Percentiles rank a stretch among this genome's conserved stretches.
These are phyloP conservation scores for Fraxinus anomala DNA, from an alignment of 257 asterid genomes.

Conservation along the genomic window DNA sequence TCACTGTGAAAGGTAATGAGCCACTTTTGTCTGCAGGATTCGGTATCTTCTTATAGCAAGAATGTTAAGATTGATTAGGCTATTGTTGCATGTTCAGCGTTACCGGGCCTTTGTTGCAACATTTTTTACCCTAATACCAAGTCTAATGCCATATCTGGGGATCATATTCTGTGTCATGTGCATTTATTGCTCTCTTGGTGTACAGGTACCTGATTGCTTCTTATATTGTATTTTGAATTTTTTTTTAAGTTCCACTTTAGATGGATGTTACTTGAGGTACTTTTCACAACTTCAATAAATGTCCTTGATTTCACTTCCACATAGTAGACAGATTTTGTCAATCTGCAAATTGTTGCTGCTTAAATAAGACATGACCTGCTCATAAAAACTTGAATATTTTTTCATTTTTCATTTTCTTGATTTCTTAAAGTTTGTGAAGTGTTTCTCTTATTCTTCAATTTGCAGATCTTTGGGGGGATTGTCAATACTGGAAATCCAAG, in stretches of 20 bases:
- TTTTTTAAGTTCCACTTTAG: background rate
- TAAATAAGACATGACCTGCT: background rate
- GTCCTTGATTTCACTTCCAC: constrained; percentile 12
- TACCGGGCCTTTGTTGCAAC: constrained; percentile 98
- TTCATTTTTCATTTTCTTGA: constrained; percentile 9
- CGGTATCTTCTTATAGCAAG: constrained; percentile 99
- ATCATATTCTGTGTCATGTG: constrained; percentile 89
- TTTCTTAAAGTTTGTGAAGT: background rate
- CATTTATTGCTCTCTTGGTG: constrained; percentile 89
- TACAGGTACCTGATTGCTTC: constrained; percentile 66
- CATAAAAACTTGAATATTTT: background rate
- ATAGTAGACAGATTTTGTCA: background rate
- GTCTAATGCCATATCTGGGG: constrained; percentile 95
- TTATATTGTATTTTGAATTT: constrained; percentile 10
- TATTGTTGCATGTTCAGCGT: constrained; percentile 78
- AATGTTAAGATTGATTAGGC: constrained; percentile 91
- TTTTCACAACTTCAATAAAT: constrained; percentile 19
- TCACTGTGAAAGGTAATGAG: background rate
- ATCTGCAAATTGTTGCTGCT: constrained; percentile 10
- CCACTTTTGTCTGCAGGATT: constrained; percentile 62
- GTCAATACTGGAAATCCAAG: constrained; percentile 81
- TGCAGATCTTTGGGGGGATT: constrained; percentile 92
- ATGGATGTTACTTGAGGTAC: background rate
- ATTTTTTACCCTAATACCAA: constrained; percentile 89
- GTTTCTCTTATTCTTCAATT: constrained; percentile 18